phyloP scores from a whole-genome alignment of 1,284 basidiomycete genomes.

The Pisolithus thermaeus region DNA sequence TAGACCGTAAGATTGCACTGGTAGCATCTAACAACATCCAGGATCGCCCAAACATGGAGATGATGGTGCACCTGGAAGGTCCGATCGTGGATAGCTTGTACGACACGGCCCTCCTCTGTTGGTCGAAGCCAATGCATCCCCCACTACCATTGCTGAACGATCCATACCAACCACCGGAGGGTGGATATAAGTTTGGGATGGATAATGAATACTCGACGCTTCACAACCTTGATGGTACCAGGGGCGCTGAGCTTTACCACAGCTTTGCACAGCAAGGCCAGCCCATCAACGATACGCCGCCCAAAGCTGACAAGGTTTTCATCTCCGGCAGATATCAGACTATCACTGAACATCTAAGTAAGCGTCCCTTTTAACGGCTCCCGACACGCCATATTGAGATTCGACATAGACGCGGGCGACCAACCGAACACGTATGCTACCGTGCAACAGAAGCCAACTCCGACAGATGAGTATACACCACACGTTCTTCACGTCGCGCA shows the following conservation, averaged over 20 bases:
- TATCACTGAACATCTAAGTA: constrained; percentile 32
- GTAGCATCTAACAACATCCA: constrained; percentile 77
- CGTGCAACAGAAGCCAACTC: constrained; percentile 18
- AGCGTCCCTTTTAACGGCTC: constrained; percentile 2
- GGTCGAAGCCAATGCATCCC: constrained; percentile 55
- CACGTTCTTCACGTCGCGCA: constrained; percentile 52
- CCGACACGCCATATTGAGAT: constrained; percentile 7
- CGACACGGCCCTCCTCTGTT: constrained; percentile 67
- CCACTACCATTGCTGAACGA: constrained; percentile 44
- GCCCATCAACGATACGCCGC: constrained; percentile 6
- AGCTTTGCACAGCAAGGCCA: constrained; percentile 12
- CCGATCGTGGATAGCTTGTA: constrained; percentile 69
- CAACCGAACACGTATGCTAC: constrained; percentile 30
- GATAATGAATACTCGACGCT: constrained; percentile 39
- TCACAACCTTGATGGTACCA: constrained; percentile 23
- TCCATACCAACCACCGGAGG: constrained; percentile 18
- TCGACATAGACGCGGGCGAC: constrained; percentile 30
- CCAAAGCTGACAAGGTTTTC: constrained; percentile 12
- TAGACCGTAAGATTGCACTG: constrained; percentile 68
- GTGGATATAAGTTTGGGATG: constrained; percentile 43
- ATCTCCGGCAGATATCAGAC: constrained; percentile 29
- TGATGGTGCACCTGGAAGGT: constrained; percentile 65
- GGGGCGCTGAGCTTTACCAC: constrained; percentile 24
- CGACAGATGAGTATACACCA: constrained; percentile 32
- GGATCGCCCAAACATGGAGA: constrained; percentile 62